Conservation (phyloP, 345 rosid genomes). For the Rubroshorea leprosula region DNA sequence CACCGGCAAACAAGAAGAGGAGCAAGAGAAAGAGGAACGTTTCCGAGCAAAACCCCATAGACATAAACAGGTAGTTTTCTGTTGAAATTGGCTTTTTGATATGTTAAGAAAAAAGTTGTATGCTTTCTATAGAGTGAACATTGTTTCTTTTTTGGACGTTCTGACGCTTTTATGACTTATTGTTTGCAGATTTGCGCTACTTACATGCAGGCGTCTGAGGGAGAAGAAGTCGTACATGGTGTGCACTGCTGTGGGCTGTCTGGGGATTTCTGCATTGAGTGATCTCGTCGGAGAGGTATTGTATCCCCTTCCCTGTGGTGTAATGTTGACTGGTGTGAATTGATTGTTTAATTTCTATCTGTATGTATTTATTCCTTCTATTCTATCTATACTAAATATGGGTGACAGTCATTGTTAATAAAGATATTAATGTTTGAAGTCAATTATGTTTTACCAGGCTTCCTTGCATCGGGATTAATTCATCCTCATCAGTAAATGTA, state of each 20-base stretch:
- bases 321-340: too few species aligned
- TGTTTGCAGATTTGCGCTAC: slow-evolving; percentile 69
- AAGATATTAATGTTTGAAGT: background rate
- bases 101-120: too few species aligned
- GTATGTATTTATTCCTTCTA: too few species aligned
- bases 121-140: background rate
- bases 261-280: slow-evolving; percentile 67
- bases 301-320: background rate
- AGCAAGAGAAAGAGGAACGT: slow-evolving; percentile 36
- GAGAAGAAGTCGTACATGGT: slow-evolving; percentile 96
- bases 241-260: slow-evolving; percentile 79
- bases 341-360: too few species aligned
- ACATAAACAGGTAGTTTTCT: slow-evolving; percentile 49
- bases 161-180: slow-evolving; percentile 2
- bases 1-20: slow-evolving; percentile 40
- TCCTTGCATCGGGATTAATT: background rate
- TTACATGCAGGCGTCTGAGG: slow-evolving; percentile 69
- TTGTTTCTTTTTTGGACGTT: background rate
- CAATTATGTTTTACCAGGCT: background rate
- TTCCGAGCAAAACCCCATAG: slow-evolving; percentile 35
- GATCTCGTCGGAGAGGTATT: slow-evolving; percentile 79
- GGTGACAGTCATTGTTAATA: background rate
- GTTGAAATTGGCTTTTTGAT: background rate
- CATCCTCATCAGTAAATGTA: background rate
- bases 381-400: background rate